Evolutionary conservation across 306 rosid genomes (phyloP).

Genomic region (Arachis hypogaea): DNA sequence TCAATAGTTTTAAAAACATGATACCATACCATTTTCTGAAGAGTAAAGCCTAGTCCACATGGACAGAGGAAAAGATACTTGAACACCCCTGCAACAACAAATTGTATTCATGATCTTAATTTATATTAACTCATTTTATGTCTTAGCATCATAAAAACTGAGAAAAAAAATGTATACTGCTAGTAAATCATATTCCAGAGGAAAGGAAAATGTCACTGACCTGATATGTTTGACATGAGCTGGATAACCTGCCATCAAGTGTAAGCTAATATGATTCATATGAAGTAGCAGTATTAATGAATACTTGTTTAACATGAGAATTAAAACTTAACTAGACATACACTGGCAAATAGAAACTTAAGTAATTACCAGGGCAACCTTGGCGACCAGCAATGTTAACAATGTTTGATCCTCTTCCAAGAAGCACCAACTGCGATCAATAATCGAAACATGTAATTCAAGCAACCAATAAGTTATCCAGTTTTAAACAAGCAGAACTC

Average conservation of each 20-base stretch:
- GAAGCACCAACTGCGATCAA: constrained; percentile 30
- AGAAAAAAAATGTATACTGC: not conserved
- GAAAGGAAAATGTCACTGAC: constrained; percentile 25
- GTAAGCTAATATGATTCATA: constrained; percentile 8
- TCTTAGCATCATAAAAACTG: not conserved
- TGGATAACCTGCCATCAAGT: constrained; percentile 36
- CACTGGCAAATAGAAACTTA: not conserved
- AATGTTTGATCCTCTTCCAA: constrained; percentile 34
- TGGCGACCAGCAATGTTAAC: constrained; percentile 14
- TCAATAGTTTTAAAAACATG: not conserved
- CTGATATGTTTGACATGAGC: constrained; percentile 24
- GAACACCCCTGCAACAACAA: constrained; percentile 40
- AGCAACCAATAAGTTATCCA: too few relatives aligned
- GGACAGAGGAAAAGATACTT: constrained; percentile 35
- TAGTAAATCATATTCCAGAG: not conserved
- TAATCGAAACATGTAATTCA: constrained; percentile 6
- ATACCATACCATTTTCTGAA: constrained; percentile 54
- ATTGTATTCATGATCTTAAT: not conserved
- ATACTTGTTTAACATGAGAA: not conserved
- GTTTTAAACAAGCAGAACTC: too few relatives aligned
- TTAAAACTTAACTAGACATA: not conserved
- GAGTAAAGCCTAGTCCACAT: constrained; percentile 31
- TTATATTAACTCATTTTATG: not conserved
- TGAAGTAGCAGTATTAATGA: not conserved
- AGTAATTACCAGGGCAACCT: constrained; percentile 29